These are phyloP conservation scores for Alternaria sp. DNA, from an alignment of 2,329 filamentous ascomycete genomes.

Conservation along the genomic window DNA sequence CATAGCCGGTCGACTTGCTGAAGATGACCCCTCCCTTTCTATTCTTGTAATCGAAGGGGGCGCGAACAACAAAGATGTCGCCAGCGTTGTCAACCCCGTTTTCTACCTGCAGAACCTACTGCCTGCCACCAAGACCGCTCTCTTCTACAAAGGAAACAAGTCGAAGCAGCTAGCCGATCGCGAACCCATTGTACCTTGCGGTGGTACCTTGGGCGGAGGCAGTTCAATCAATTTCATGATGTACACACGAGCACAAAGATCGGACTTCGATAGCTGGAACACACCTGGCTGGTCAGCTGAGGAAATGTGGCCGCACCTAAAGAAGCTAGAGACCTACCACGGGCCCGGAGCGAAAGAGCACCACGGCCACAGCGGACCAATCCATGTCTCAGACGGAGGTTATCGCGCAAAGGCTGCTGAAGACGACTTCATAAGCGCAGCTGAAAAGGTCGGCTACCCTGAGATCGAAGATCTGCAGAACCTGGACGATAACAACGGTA, in stretches of 20 bases:
- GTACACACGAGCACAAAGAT: constrained; percentile 55
- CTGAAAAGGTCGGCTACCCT: constrained; percentile 57
- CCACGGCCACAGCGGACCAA: constrained; percentile 63
- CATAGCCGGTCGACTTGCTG: constrained; percentile 53
- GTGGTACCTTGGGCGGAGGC: constrained; percentile 67
- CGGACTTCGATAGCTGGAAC: constrained; percentile 62
- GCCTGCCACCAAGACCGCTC: constrained; percentile 57
- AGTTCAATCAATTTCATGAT: constrained; percentile 51
- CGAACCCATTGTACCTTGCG: constrained; percentile 53
- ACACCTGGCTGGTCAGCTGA: constrained; percentile 59
- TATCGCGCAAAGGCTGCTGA: constrained; percentile 52
- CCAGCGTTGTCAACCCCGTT: constrained; percentile 59
- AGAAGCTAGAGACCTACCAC: constrained; percentile 66
- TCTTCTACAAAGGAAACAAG: constrained; percentile 60
- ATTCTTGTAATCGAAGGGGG: constrained; percentile 61
- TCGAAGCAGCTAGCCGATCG: constrained; percentile 56
- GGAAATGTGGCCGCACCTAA: constrained; percentile 61
- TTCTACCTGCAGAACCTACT: constrained; percentile 58
- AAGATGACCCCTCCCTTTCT: constrained; percentile 39
- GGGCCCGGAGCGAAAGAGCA: constrained; percentile 51
- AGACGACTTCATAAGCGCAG: constrained; percentile 59
- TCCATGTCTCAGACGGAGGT: constrained; percentile 62
- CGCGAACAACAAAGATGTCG: constrained; percentile 59
- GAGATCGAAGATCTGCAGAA: constrained; percentile 63
- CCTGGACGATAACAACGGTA: constrained; percentile 54